Percentiles rank a stretch among this genome's conserved stretches.
Conservation (phyloP, 1,139 yeast species). For the Komagataea norvegica region DNA sequence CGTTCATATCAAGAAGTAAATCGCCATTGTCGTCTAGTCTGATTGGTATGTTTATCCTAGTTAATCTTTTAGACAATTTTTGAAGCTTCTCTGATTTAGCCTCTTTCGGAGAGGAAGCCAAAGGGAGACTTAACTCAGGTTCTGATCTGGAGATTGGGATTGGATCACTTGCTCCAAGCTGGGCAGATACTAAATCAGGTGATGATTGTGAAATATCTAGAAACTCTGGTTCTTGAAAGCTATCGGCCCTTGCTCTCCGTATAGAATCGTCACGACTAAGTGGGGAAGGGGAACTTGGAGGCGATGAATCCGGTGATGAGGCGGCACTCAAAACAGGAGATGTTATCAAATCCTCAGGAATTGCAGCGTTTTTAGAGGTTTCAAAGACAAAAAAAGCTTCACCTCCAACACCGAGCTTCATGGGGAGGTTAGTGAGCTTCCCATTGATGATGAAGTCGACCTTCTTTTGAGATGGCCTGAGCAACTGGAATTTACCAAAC, state of each 20-base stretch:
- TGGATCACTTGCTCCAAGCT: neutral
- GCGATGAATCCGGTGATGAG: slow-evolving; percentile 59
- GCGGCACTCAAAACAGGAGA: slow-evolving; percentile 89
- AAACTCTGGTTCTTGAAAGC: slow-evolving; percentile 52
- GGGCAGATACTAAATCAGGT: slow-evolving; percentile 15
- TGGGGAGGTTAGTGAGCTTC: slow-evolving; percentile 73
- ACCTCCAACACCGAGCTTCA: slow-evolving; percentile 97
- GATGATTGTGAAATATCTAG: slow-evolving; percentile 36
- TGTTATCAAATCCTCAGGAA: slow-evolving; percentile 76
- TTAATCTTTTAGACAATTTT: slow-evolving; percentile 61
- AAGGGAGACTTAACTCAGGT: slow-evolving; percentile 3
- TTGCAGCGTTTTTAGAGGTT: slow-evolving; percentile 53
- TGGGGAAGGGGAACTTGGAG: slow-evolving; percentile 30
- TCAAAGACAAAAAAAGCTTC: slow-evolving; percentile 97
- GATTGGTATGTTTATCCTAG: slow-evolving; percentile 76
- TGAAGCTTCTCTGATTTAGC: slow-evolving; percentile 61
- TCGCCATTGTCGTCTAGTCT: slow-evolving; percentile 89
- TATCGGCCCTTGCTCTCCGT: slow-evolving; percentile 2
- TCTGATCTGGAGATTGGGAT: slow-evolving; percentile 7
- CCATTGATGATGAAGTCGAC: slow-evolving; percentile 87
- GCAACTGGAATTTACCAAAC: slow-evolving; percentile 87
- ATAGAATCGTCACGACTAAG: too few relatives aligned
- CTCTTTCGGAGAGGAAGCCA: slow-evolving; percentile 29
- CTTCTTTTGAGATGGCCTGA: slow-evolving; percentile 95
- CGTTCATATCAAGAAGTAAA: slow-evolving; percentile 88